A percentile compares a stretch with the other conserved stretches of the same genome.
Conservation (phyloP, 495 filamentous ascomycete species). For the Ramalina intermedia region DNA sequence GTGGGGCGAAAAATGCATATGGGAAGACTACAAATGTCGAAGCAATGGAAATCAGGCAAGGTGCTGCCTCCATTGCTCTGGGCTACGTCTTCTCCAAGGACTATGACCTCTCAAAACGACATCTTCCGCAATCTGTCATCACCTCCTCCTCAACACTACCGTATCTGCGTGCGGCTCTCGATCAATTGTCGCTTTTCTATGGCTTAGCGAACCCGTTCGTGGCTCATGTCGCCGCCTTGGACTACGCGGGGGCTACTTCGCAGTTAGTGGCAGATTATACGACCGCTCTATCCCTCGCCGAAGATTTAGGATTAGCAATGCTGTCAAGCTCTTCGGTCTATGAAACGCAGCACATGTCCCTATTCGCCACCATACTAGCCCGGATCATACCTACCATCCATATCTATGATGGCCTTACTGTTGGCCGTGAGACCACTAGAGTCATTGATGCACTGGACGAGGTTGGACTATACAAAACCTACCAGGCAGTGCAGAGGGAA, state of each 20-base stretch:
- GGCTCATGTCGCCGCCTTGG: constrained; percentile 84
- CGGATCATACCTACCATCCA: constrained; percentile 72
- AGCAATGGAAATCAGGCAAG: constrained; percentile 71
- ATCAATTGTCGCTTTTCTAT: constrained; percentile 82
- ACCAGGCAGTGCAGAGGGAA: constrained; percentile 49
- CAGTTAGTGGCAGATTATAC: constrained; percentile 80
- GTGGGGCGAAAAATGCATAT: constrained; percentile 57
- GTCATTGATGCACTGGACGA: constrained; percentile 76
- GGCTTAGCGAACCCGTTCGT: constrained; percentile 81
- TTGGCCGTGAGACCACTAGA: constrained; percentile 70
- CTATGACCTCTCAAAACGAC: constrained; percentile 78
- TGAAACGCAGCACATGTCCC: constrained; percentile 88
- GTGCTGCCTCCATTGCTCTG: constrained; percentile 81
- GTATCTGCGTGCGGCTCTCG: constrained; percentile 66
- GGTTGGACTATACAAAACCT: constrained; percentile 51
- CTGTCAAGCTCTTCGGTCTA: constrained; percentile 74
- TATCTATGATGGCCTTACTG: constrained; percentile 79
- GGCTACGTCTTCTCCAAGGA: constrained; percentile 97
- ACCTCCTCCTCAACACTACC: constrained; percentile 70
- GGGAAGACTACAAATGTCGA: constrained; percentile 66
- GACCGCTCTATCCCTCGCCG: constrained; percentile 64
- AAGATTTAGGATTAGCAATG: constrained; percentile 79
- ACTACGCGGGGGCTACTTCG: constrained; percentile 52
- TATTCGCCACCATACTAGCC: constrained; percentile 75
- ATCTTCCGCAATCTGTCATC: constrained; percentile 79